Conservation (phyloP, 345 rosid genomes). For the Adansonia digitata region DNA sequence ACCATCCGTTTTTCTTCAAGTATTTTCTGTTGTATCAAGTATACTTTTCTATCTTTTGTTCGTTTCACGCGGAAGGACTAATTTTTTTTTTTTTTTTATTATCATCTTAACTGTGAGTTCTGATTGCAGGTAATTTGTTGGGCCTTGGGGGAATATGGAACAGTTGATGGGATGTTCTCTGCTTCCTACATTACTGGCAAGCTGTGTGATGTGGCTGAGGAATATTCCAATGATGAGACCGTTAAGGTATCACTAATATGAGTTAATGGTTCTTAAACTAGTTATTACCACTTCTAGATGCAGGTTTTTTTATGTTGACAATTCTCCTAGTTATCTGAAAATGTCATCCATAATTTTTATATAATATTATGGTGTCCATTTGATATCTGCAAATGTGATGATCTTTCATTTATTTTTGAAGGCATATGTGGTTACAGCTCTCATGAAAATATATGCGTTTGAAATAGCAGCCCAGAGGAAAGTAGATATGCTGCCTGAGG, state of each 20-base stretch:
- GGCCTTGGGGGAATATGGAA: constrained; percentile 96
- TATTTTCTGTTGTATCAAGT: constrained; percentile 24
- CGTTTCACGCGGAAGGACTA: constrained; percentile 1
- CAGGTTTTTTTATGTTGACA: neutral
- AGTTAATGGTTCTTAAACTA: neutral
- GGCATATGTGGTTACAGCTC: constrained; percentile 90
- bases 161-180: constrained; percentile 79
- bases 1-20: constrained; percentile 94
- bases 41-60: constrained; percentile 1
- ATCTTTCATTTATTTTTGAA: constrained; percentile 33
- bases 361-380: neutral
- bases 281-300: neutral
- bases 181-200: constrained; percentile 82
- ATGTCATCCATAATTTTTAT: neutral
- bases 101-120: constrained; percentile 18
- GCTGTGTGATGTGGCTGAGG: constrained; percentile 90
- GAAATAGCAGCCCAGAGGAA: constrained; percentile 86
- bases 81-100: neutral
- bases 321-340: neutral
- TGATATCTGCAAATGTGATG: constrained; percentile 2
- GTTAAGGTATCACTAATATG: constrained; percentile 59
- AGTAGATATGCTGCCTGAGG: constrained; percentile 93
- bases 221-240: constrained; percentile 90
- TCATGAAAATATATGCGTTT: constrained; percentile 85
- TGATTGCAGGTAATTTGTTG: constrained; percentile 87